Conservation (phyloP, 768 basidiomycete species). For the Suillus plorans region DNA sequence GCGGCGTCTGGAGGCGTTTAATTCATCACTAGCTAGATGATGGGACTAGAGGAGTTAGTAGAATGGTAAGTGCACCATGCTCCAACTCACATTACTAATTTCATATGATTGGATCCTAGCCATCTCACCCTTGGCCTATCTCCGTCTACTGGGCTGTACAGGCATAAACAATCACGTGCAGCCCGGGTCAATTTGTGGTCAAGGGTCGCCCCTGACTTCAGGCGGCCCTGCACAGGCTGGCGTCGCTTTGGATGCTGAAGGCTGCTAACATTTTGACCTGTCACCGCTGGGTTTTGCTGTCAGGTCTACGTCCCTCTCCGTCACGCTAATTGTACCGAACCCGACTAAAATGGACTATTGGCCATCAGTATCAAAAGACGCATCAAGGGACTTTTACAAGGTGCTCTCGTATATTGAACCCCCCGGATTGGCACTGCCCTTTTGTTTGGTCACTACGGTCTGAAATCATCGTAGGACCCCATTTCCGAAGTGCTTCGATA, state of each 20-base stretch:
- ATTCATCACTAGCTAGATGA: too few species aligned
- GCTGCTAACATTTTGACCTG: not conserved
- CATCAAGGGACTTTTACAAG: not conserved
- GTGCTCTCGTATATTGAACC: not conserved
- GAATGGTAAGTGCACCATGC: not conserved
- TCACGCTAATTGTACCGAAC: not conserved
- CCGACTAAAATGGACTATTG: not conserved
- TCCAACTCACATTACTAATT: not conserved
- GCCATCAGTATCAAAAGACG: not conserved
- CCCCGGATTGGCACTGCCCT: not conserved
- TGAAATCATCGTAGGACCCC: not conserved
- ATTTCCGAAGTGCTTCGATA: not conserved
- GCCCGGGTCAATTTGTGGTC: not conserved
- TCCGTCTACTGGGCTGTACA: not conserved
- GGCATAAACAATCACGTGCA: not conserved
- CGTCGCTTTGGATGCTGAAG: not conserved
- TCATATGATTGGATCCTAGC: not conserved
- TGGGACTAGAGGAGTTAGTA: too few species aligned
- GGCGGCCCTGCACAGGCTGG: not conserved
- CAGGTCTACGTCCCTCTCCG: not conserved
- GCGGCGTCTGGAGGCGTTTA: too few species aligned
- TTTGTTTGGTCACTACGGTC: not conserved
- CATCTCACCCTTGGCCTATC: not conserved
- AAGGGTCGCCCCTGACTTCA: not conserved
- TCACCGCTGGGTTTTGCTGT: not conserved